Conservation (phyloP, 1,284 basidiomycete species). For the Irpex sp. region DNA sequence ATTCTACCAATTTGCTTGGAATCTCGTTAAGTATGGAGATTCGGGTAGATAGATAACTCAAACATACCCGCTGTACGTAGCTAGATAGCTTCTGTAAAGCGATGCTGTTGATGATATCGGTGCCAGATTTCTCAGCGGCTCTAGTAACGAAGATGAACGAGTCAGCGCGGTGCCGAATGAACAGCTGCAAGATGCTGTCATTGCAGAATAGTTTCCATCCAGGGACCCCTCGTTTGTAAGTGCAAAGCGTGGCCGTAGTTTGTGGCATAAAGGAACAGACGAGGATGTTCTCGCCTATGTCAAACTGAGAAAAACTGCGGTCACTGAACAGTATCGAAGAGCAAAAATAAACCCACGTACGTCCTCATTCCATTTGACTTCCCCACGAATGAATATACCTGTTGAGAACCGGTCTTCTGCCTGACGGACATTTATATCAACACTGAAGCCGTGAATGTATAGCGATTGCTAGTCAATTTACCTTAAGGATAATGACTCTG, state of each 20-base stretch:
- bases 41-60: neutral
- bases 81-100: constrained; percentile 58
- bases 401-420: constrained; percentile 57
- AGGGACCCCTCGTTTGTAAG: constrained; percentile 44
- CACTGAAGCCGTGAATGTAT: neutral
- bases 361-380: constrained; percentile 61
- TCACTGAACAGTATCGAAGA: neutral
- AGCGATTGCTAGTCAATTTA: constrained; percentile 20
- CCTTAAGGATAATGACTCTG: constrained; percentile 57
- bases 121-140: constrained; percentile 38
- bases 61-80: constrained; percentile 44
- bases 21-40: neutral
- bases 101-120: constrained; percentile 53
- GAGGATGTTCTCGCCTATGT: constrained; percentile 54
- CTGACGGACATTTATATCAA: constrained; percentile 27
- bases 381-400: constrained; percentile 58
- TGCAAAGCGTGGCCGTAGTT: constrained; percentile 42
- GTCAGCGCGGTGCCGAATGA: constrained; percentile 45
- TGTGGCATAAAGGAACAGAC: constrained; percentile 60
- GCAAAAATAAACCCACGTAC: constrained; percentile 9
- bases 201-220: constrained; percentile 55
- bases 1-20: constrained; percentile 56
- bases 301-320: constrained; percentile 23
- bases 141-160: constrained; percentile 58
- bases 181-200: constrained; percentile 52